phyloP scores from a whole-genome alignment of 768 basidiomycete species.

The Tulasnella sp. region DNA sequence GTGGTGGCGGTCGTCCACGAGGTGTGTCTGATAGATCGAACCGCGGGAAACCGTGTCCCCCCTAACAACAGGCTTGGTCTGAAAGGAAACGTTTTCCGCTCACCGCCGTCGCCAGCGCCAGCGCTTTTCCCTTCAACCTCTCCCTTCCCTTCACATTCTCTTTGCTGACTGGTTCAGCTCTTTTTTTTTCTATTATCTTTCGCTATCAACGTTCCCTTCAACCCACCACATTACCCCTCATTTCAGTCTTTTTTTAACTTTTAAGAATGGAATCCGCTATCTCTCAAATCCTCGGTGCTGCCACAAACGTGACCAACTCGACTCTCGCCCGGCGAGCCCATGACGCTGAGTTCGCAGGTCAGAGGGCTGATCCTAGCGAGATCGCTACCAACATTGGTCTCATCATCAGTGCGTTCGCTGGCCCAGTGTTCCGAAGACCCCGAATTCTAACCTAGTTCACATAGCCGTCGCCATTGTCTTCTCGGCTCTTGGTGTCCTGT shows the following conservation, averaged over 20 bases:
- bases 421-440: neutral
- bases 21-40: neutral
- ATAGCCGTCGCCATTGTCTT: conserved; percentile 3
- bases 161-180: neutral
- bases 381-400: conserved; percentile 3
- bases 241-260: neutral
- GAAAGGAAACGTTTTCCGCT: neutral
- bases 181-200: neutral
- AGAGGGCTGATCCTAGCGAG: neutral
- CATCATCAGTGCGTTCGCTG: neutral
- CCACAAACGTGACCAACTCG: neutral
- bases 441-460: neutral
- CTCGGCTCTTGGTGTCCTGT: neutral
- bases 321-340: neutral
- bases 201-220: neutral
- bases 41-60: neutral
- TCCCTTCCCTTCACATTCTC: neutral
- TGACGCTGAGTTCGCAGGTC: neutral
- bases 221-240: neutral
- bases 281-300: neutral
- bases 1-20: neutral
- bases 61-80: neutral
- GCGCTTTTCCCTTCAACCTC: neutral
- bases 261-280: neutral
- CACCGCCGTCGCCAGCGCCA: neutral